Percentiles rank a stretch among this genome's conserved stretches.
Conservation (phyloP, 805 yeast species). For the Yamadazyma paraphyllophila region DNA sequence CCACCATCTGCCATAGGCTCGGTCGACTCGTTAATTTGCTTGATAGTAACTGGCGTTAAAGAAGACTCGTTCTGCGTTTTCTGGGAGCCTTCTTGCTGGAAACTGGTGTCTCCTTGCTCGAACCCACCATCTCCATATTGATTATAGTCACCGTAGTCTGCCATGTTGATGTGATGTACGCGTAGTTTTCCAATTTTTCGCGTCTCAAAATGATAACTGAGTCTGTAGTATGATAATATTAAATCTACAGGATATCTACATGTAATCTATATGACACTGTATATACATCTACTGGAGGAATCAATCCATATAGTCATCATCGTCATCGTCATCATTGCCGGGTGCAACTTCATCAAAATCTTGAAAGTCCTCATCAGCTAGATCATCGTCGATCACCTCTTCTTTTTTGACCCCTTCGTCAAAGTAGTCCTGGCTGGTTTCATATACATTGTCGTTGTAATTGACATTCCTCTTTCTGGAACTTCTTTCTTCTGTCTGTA, state of each 20-base stretch:
- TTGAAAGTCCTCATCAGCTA: constrained; percentile 4
- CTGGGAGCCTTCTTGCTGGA: constrained; percentile 23
- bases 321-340: constrained; percentile 10
- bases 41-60: constrained; percentile 67
- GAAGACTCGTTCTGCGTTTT: constrained; percentile 24
- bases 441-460: constrained; percentile 17
- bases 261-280: background rate
- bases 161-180: constrained; percentile 11
- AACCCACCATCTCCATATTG: constrained; percentile 22
- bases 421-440: constrained; percentile 8
- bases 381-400: constrained; percentile 13
- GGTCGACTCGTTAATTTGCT: constrained; percentile 61
- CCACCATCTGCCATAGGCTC: constrained; percentile 69
- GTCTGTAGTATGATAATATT: too few relatives aligned
- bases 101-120: constrained; percentile 16
- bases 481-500: constrained; percentile 12
- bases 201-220: background rate
- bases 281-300: background rate
- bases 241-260: too few relatives aligned
- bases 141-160: constrained; percentile 17
- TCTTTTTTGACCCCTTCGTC: constrained; percentile 18
- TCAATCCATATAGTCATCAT: constrained; percentile 17
- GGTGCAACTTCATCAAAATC: constrained; percentile 1
- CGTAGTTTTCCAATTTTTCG: constrained; percentile 3
- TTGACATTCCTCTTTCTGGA: constrained; percentile 19